These are phyloP conservation scores for Sporopachydermia quercuum DNA, from an alignment of 805 yeast species.

Conservation along the genomic window DNA sequence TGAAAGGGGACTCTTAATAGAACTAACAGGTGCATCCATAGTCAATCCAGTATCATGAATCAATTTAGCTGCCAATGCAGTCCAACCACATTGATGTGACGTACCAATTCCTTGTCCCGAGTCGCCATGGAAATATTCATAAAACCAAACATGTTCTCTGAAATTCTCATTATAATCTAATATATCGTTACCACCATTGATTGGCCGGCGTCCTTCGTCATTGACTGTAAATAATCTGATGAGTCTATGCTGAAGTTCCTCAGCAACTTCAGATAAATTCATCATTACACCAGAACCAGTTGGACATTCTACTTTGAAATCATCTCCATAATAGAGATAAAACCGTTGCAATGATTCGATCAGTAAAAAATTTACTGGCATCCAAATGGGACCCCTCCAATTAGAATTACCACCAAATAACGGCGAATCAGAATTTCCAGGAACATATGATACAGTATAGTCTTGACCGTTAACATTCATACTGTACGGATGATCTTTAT, in stretches of 20 bases:
- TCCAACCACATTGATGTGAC: constrained; percentile 94
- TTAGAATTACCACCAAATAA: constrained; percentile 94
- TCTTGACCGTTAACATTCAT: constrained; percentile 70
- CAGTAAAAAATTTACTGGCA: constrained; percentile 75
- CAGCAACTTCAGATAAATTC: constrained; percentile 82
- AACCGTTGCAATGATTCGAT: constrained; percentile 82
- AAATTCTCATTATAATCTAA: constrained; percentile 52
- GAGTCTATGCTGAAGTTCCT: constrained; percentile 75
- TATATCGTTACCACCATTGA: constrained; percentile 38
- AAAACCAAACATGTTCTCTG: constrained; percentile 63
- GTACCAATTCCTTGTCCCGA: constrained; percentile 91
- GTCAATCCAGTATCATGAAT: constrained; percentile 79
- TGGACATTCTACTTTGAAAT: constrained; percentile 77
- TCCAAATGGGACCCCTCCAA: constrained; percentile 98
- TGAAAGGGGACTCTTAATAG: constrained; percentile 1
- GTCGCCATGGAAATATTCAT: constrained; percentile 87
- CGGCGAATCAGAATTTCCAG: constrained; percentile 86
- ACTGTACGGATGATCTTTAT: constrained; percentile 68
- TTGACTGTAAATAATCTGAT: constrained; percentile 63
- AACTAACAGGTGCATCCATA: constrained; percentile 19
- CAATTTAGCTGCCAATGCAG: constrained; percentile 82
- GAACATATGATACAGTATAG: constrained; percentile 58
- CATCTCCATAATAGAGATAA: constrained; percentile 77
- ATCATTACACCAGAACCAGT: constrained; percentile 62
- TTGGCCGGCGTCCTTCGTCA: constrained; percentile 52